phyloP scores from a whole-genome alignment of 352 stramenopile species.

The Phytophthora capsici region DNA sequence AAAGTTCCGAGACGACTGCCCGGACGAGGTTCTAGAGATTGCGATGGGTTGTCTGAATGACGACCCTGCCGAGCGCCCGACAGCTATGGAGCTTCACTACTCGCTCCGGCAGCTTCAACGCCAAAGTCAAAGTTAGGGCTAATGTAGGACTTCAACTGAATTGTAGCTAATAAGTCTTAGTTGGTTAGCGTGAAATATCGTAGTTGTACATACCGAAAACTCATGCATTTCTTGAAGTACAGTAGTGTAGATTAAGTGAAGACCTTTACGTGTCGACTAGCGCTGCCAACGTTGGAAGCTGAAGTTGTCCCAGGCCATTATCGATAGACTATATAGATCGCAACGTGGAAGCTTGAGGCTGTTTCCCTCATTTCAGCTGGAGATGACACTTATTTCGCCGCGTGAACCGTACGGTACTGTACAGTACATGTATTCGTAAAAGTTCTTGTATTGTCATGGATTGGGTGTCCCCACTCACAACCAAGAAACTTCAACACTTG shows the following conservation, averaged over 20 bases:
- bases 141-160: constrained; percentile 10
- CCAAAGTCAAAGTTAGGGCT: constrained; percentile 13
- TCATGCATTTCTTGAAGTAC: too few species aligned
- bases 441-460: not conserved
- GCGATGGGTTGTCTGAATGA: constrained; percentile 54
- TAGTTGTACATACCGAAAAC: too few species aligned
- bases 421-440: too few species aligned
- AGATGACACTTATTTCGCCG: constrained; percentile 19
- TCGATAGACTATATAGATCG: too few species aligned
- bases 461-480: not conserved
- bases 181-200: not conserved
- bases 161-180: constrained; percentile 1
- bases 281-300: too few species aligned
- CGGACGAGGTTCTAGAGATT: constrained; percentile 45
- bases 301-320: too few species aligned
- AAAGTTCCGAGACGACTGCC: constrained; percentile 55
- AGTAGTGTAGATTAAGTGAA: too few species aligned
- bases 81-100: constrained; percentile 70
- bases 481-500: constrained; percentile 3
- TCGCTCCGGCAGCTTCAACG: constrained; percentile 47
- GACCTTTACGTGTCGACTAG: too few species aligned
- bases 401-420: too few species aligned
- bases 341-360: constrained; percentile 2
- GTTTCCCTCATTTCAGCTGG: constrained; percentile 23
- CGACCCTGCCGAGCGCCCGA: constrained; percentile 49